Base-by-base conservation (phyloP, 805 yeast species). In the Hanseniaspora jakobsenii region DNA sequence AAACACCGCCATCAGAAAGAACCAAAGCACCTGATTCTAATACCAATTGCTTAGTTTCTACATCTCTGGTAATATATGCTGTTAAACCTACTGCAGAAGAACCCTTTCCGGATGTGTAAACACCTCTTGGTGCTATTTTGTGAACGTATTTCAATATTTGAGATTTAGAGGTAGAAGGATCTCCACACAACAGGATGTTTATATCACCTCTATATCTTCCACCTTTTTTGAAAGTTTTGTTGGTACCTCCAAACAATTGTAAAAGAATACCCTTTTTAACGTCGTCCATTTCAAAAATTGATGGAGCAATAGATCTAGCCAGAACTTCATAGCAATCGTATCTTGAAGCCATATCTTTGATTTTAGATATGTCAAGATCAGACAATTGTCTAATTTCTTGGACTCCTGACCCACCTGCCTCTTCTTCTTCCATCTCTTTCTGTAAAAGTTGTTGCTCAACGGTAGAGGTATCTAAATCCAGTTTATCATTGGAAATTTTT, bases 11-110 rank as follows among this genome's bases (percentile, higher is more conserved):
- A 63, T 91, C 98, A 8, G 95, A 84, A 35, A 91, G 68, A 12
- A 91, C 97, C 51, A 91, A 70, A 0, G 99, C 99, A 60, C 99
- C 99, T 55, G 86, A 75, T 60, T 91, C 99, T 43, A 91, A 70
- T 3, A 91, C 98, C 39, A 89, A 65, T 61, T 91, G 98, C 55
- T 77, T 82, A 0, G 97, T 85, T 55, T 91, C 97, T 22, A 82
- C 72, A 60, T 91, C 99, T 56, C 95, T 71, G 7, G 98, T 87
- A 46, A 91, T 80, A 60, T 91, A 91, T 0, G 99, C 98, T 0
- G 99, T 91, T 56, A 91, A 69, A 69, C 99, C 99, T 39, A 91
- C 99, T 0, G 99, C 99, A 26, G 98, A 91, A 1, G 96, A 86
- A 41, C 98, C 98, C 57, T 91, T 91, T 62, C 99, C 99, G 1